These are phyloP conservation scores for Choiromyces venosus DNA, from an alignment of 495 filamentous ascomycete genomes.

Conservation along the genomic window DNA sequence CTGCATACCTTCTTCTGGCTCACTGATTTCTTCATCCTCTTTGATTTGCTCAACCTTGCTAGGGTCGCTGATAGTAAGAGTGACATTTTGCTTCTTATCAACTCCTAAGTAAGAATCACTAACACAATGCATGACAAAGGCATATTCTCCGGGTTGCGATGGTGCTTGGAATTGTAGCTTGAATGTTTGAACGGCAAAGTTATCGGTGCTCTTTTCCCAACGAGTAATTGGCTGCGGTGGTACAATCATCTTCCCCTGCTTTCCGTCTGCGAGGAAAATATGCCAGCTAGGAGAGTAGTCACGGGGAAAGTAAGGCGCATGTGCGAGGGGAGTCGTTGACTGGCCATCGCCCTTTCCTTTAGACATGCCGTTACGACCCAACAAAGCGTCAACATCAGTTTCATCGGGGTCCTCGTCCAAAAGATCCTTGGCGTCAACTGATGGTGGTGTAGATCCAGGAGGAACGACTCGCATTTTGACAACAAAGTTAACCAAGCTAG, in stretches of 20 bases:
- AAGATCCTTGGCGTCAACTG: slow-evolving; percentile 68
- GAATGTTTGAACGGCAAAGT: slow-evolving; percentile 86
- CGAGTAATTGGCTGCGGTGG: slow-evolving; percentile 85
- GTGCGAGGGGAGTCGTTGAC: slow-evolving; percentile 69
- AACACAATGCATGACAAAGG: slow-evolving; percentile 83
- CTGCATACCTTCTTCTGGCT: slow-evolving; percentile 88
- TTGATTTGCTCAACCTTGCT: slow-evolving; percentile 73
- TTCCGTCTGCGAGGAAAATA: slow-evolving; percentile 85
- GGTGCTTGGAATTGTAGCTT: slow-evolving; percentile 98
- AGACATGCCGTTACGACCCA: slow-evolving; percentile 68
- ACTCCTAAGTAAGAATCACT: slow-evolving; percentile 93
- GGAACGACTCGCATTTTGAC: slow-evolving; percentile 93
- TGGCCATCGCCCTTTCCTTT: slow-evolving; percentile 49
- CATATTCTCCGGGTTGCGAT: slow-evolving; percentile 84
- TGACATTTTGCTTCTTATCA: slow-evolving; percentile 82
- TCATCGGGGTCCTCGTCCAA: slow-evolving; percentile 90
- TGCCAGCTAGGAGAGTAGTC: slow-evolving; percentile 89
- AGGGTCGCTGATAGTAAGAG: slow-evolving; percentile 80
- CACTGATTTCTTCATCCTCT: slow-evolving; percentile 89
- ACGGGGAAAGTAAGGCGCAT: slow-evolving; percentile 81
- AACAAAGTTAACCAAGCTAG: slow-evolving; percentile 85
- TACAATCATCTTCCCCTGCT: slow-evolving; percentile 89
- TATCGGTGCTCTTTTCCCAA: slow-evolving; percentile 75
- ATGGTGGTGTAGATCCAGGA: slow-evolving; percentile 71
- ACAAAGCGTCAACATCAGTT: slow-evolving; percentile 80